Conservation (phyloP, 2,329 filamentous ascomycete species). For the Aspergillus nomiae region DNA sequence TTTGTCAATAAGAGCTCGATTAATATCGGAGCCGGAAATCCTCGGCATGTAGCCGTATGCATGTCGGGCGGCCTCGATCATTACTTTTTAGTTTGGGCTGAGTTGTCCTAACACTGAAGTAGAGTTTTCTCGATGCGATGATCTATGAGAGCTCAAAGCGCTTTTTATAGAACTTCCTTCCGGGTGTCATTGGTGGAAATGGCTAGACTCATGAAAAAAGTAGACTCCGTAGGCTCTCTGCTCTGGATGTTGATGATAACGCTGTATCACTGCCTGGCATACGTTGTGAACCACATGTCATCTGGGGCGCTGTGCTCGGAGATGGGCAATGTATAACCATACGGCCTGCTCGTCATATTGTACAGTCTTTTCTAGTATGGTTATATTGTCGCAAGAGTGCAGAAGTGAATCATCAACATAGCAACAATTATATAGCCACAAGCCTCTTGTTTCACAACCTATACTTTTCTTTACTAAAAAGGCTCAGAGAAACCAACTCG, state of each 20-base stretch:
- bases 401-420: no score
- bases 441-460: no score
- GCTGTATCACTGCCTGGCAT: background rate
- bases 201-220: background rate
- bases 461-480: background rate
- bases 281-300: background rate
- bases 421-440: no score
- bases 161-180: background rate
- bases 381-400: no score
- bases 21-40: background rate
- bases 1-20: background rate
- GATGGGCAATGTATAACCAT: background rate
- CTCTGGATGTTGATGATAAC: background rate
- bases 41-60: background rate
- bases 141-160: background rate
- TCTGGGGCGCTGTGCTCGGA: background rate
- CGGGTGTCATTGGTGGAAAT: background rate
- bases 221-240: background rate
- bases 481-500: background rate
- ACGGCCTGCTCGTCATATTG: no score
- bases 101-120: background rate
- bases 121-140: background rate
- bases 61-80: background rate
- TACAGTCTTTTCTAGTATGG: no score
- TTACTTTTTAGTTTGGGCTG: background rate